Evolutionary conservation across 2,329 filamentous ascomycete genomes (phyloP), one percentile per base, ranked within the genome.

Genomic region (Sporothrix luriei): DNA sequence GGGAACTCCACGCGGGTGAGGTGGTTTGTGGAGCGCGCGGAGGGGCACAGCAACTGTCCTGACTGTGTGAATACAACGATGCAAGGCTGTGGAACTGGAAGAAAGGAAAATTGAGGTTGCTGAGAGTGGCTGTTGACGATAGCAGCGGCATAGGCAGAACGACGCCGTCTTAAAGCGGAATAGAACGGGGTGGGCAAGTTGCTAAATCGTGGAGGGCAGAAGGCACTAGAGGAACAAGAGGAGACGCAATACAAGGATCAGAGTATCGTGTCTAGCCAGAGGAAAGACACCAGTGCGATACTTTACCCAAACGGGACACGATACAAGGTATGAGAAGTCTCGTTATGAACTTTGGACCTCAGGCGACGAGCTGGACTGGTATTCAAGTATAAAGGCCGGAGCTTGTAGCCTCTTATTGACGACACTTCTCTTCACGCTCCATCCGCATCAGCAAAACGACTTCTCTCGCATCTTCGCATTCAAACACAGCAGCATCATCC

Each of bases 261-360:
- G 21, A 24, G n/a, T 43, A 4, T n/a, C 38, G 16, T 2, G 14
- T 24, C n/a, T 24, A 38, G 33, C 55, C 55, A 61, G 9, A 43
- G 55, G 21, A 21, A 24, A 61, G 55, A 43, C 33, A 61, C 33
- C 38, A 43, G 55, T n/a, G 55, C 55, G 55, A 59, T 43, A 19
- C 55, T 29, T 24, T 2, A 29, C 24, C 55, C 33, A 61, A 40
- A 19, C 33, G 6, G n/a, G 4, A 26, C n/a, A 62, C 40, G 38
- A 62, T 46, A 21, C 38, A 6, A 43, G 38, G 55, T 21, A 46
- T 7, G 38, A 62, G 16, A 38, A 16, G 38, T 21, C 26, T 24
- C 29, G 24, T 4, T 21, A 62, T 62, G 38, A 21, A 46, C 21
- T 6, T 14, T 7, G 43, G 10, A 43, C 57, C 57, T 43, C 38